phyloP scores from a whole-genome alignment of 2,329 filamentous ascomycete genomes.

The Ophiostoma quercus region DNA sequence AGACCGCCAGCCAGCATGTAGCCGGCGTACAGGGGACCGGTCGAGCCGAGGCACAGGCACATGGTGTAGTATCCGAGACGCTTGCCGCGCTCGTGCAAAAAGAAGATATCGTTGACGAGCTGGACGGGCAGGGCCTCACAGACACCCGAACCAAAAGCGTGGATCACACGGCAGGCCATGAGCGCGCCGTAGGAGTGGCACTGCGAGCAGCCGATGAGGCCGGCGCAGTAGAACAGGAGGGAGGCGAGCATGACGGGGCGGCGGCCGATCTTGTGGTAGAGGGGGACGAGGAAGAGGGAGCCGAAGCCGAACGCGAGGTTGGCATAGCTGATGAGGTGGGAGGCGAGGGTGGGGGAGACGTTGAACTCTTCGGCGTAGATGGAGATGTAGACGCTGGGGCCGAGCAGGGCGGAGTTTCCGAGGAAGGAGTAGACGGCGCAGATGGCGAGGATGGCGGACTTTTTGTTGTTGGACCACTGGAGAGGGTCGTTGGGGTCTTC shows the following conservation, averaged over 20 bases:
- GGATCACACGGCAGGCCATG: constrained; percentile 39
- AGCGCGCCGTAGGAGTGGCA: constrained; percentile 36
- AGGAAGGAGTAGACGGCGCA: constrained; percentile 54
- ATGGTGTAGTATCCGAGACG: constrained; percentile 57
- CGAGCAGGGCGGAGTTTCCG: constrained; percentile 52
- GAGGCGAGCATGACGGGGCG: constrained; percentile 42
- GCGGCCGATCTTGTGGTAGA: constrained; percentile 49
- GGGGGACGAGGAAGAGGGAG: constrained; percentile 51
- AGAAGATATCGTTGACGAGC: constrained; percentile 44
- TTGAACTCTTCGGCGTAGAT: constrained; percentile 49
- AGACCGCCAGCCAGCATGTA: constrained; percentile 56
- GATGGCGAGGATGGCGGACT: constrained; percentile 51
- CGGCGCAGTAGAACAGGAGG: constrained; percentile 36
- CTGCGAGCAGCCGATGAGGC: constrained; percentile 38
- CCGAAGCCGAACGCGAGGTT: constrained; percentile 57
- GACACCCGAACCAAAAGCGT: constrained; percentile 40
- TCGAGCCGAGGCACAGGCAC: constrained; percentile 51
- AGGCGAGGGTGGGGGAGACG: constrained; percentile 47
- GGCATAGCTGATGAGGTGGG: constrained; percentile 54
- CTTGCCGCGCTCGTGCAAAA: constrained; percentile 45
- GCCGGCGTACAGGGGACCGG: constrained; percentile 53
- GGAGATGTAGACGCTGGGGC: constrained; percentile 54
- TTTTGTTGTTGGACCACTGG: constrained; percentile 53
- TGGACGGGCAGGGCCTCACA: constrained; percentile 45
- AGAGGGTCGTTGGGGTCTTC: constrained; percentile 58